Base-by-base conservation (phyloP, 352 stramenopile species). In the Peronospora farinosa region DNA sequence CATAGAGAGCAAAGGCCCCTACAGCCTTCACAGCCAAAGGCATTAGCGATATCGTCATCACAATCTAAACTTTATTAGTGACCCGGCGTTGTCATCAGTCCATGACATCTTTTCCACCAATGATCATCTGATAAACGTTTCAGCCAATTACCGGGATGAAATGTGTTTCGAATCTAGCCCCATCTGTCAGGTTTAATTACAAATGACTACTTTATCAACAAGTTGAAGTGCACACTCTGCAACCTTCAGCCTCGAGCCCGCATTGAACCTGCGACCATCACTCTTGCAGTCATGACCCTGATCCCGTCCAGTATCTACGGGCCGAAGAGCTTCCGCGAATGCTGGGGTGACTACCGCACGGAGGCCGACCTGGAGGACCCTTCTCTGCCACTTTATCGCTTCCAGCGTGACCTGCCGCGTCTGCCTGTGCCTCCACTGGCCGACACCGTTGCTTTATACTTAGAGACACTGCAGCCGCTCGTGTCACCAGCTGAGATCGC, bases 271-370 rank as follows among this genome's bases (percentile, higher is more conserved):
- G 8, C 12, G 51, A 57, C n/a, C 38, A 54, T 60, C 45, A 43
- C 27, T 54, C 21, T 3, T 47, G 41, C 17, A 15, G 15, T 2
- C 16, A 65, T 60, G 43, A 44, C 53, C 32, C 25, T 46, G n/a
- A 59, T 55, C 15, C 48, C 47, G 36, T 38, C 41, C 16, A 39
- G 50, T 36, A 44, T 7, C 42, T 88, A 76, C 57, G 72, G 67
- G 42, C 54, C 74, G 2, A 51, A 58, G 28, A 97, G 96, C 66
- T 98, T 97, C 72, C 96, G 96, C 65, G 88, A 98, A 53, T 97
- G 97, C 66, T 72, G 62, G 15, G 92, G 97, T 63, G 92, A 97
- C 64, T 92, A 92, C 43, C 85, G 84, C 52, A 63, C 81, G 23
- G 78, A 91, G 51, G 61, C 60, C 33, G 84, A 92, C 57, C 60